Evolutionary conservation across 1,139 yeast genomes (phyloP), one percentile per base, ranked within the genome.

Genomic region (Pichia sp.): DNA sequence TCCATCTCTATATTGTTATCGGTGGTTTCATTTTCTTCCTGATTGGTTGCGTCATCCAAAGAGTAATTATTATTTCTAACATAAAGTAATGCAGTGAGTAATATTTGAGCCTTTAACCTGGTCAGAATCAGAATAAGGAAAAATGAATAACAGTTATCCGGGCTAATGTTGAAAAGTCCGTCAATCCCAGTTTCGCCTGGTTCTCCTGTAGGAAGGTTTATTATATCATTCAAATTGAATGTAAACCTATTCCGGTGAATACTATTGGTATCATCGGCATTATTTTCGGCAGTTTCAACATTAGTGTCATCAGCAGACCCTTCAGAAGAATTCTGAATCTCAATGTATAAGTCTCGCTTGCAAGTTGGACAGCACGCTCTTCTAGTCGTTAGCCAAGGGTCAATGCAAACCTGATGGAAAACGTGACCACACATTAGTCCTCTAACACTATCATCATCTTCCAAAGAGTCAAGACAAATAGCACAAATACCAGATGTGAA

Each of bases 341-440:
- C 55, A 17, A 78, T 69, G 60, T 78, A 80, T 61, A 83, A 82
- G 64, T 87, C 95, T 44, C 89, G 73, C 66, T 88, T 87, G 70
- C 96, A 89, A 75, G 85, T 81, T 8, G 96, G 96, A 66, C 96
- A 89, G 64, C 90, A 85, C 1, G 93, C 93, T 54, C 87, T 77
- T 60, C 93, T 75, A 57, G 80, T 79, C 4, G 83, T 84, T 50
- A 89, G 73, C 96, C 96, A 88, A 1, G 93, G 93, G 63, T 87
- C 95, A 51, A 89, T 75, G 70, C 96, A 89, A 30, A 78, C 84
- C 10, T 85, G 76, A 66, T 89, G 96, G 76, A 84, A 89, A 2
- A 86, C 90, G 69, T 89, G 96, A 2, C 93, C 93, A 71, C 96
- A 89, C 10, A 87, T 73, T 50, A 88, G 74, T 0, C 90, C 89